Conservation (phyloP, 768 basidiomycete genomes). For the Serendipita sp. region DNA sequence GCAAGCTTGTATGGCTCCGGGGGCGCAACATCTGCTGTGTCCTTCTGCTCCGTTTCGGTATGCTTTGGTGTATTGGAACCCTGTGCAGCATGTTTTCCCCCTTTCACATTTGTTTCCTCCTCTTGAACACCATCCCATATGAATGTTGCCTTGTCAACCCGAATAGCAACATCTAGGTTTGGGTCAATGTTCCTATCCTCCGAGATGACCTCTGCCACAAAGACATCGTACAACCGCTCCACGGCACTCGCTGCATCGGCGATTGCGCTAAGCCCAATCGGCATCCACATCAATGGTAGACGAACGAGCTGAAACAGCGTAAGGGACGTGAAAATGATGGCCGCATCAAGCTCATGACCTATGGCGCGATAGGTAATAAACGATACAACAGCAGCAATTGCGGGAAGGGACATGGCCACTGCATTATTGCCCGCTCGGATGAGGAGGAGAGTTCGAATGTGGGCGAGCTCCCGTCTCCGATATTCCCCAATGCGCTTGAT, state of each 20-base stretch:
- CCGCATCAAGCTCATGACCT: constrained; percentile 52
- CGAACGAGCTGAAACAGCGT: constrained; percentile 74
- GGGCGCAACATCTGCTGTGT: constrained; percentile 13
- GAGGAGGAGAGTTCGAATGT: constrained; percentile 50
- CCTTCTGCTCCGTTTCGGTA: constrained; percentile 5
- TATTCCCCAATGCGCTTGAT: constrained; percentile 55
- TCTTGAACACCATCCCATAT: constrained; percentile 73
- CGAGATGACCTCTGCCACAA: constrained; percentile 63
- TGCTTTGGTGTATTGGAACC: constrained; percentile 12
- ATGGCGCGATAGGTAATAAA: constrained; percentile 48
- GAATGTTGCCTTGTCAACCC: constrained; percentile 55
- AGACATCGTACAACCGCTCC: constrained; percentile 62
- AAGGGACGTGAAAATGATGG: constrained; percentile 68
- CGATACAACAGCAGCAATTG: constrained; percentile 54
- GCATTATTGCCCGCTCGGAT: constrained; percentile 53
- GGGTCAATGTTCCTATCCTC: constrained; percentile 42
- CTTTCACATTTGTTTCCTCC: constrained; percentile 22
- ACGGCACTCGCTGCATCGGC: constrained; percentile 74
- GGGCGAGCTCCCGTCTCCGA: constrained; percentile 52
- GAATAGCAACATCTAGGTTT: constrained; percentile 44
- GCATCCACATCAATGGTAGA: constrained; percentile 62
- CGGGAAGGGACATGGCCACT: constrained; percentile 55
- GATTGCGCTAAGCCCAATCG: constrained; percentile 56
- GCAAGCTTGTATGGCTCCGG: constrained; percentile 42
- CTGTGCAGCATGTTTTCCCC: constrained; percentile 22